Evolutionary conservation across 1,284 basidiomycete species (phyloP).

Genomic region (Ceratobasidium sp.): DNA sequence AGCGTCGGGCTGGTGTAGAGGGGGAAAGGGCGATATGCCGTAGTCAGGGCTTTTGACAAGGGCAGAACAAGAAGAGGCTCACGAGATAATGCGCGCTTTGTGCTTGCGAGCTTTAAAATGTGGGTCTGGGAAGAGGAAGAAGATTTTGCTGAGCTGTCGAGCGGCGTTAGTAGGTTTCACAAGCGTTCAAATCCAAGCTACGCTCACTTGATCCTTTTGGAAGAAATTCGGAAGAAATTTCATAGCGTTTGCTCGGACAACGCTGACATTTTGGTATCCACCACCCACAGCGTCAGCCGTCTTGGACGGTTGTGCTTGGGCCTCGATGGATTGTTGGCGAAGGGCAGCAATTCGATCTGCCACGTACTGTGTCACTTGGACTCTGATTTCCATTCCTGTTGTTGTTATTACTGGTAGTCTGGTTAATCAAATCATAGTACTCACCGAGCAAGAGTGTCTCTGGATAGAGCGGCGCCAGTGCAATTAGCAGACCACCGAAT

Average conservation of each 20-base stretch:
- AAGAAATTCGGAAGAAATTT: constrained; percentile 99
- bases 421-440: constrained; percentile 52
- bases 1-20: constrained; percentile 73
- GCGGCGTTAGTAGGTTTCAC: neutral
- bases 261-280: constrained; percentile 84
- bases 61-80: constrained; percentile 47
- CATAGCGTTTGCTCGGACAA: constrained; percentile 97
- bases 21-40: neutral
- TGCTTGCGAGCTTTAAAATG: constrained; percentile 99
- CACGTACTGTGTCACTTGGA: constrained; percentile 97
- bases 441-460: constrained; percentile 94
- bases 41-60: neutral
- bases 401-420: constrained; percentile 31
- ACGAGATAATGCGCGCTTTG: constrained; percentile 95
- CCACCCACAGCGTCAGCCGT: constrained; percentile 51
- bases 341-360: constrained; percentile 93
- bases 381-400: constrained; percentile 95
- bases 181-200: neutral
- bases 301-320: constrained; percentile 38
- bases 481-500: constrained; percentile 94
- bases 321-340: constrained; percentile 60
- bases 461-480: constrained; percentile 92
- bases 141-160: constrained; percentile 81
- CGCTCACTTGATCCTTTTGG: constrained; percentile 78
- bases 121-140: constrained; percentile 99